Base-by-base conservation (phyloP, 805 yeast species). In the Jamesozyma rosinii region DNA sequence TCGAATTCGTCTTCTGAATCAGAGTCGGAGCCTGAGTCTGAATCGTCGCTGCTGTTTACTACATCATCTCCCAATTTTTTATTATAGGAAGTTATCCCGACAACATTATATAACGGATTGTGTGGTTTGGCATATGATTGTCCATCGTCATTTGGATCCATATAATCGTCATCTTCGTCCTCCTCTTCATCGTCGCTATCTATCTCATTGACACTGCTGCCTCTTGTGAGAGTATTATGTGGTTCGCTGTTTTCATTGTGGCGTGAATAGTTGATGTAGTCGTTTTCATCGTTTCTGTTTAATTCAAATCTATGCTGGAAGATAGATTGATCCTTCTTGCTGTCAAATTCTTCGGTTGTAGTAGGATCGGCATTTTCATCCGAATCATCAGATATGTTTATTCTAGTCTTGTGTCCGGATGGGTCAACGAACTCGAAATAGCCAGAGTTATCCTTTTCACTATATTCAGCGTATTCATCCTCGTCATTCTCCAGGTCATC, bases 61-160 rank as follows among this genome's bases (percentile, higher is more conserved):
- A 50, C 59, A 45, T 53, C 46, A 40, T 35, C 46, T 6, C 18
- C 20, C 55, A 42, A 39, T 48, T 38, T 30, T 13, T 15, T 20
- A 20, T 38, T 45, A 83, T 78, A 57, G 73, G 77, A 0, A 5
- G 39, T 35, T 22, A 37, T 17, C 26, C 58, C 51, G 58, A 59
- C 55, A 50, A 52, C 64, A 39, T 53, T 59, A 49, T 82, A 82
- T 44, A 81, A 60, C 8, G 85, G 82, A 52, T 79, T 76, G 33
- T 71, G 65, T 26, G 72, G 69, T 58, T 76, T 81, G 42, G 77
- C 77, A 59, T 83, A 83, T 2, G 84, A 79, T 56, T 76, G 77
- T 0, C 90, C 90, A 55, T 83, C 90, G 59, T 83, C 90, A 54
- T 82, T 81, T 1, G 89, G 89, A 56, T 83, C 90, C 51, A 77